Percentiles rank a stretch among this genome's conserved stretches.
Evolutionary conservation across 192 early-diverging fungal species (phyloP).

Genomic region (Umbelopsis sp.): DNA sequence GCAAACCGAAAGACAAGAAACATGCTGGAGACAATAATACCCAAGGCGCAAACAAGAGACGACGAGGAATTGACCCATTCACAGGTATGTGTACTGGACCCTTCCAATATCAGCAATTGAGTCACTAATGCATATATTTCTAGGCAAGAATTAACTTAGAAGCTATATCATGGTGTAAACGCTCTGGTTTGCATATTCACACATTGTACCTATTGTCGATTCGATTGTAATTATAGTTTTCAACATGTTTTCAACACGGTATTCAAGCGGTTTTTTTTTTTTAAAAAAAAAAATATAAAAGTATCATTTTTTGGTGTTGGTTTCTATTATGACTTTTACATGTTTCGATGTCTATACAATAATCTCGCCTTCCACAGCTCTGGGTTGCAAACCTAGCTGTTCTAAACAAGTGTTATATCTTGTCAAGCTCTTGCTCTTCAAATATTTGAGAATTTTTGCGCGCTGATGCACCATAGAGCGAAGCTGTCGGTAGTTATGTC

Average conservation of each 20-base stretch:
- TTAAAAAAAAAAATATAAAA: no score
- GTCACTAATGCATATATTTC: no score
- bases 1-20: not conserved
- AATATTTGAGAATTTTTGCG: constrained; percentile 84
- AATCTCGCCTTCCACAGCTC: constrained; percentile 65
- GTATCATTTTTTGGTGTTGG: not conserved
- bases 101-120: not conserved
- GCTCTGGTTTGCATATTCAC: not conserved
- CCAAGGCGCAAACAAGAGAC: not conserved
- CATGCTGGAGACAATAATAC: not conserved
- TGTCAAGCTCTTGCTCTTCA: constrained; percentile 68
- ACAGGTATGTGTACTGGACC: not conserved
- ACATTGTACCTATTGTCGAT: not conserved
- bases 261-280: not conserved
- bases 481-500: constrained; percentile 83
- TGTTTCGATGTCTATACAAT: constrained; percentile 43
- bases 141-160: no score
- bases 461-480: constrained; percentile 81
- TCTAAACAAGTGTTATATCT: constrained; percentile 73
- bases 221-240: constrained; percentile 17
- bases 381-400: constrained; percentile 69
- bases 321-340: constrained; percentile 16
- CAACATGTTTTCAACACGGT: not conserved
- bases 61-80: constrained; percentile 9
- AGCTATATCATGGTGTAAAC: not conserved